Evolutionary conservation across 768 basidiomycete species (phyloP), one percentile per base, ranked within the genome.

Genomic region (Mrakia frigida): DNA sequence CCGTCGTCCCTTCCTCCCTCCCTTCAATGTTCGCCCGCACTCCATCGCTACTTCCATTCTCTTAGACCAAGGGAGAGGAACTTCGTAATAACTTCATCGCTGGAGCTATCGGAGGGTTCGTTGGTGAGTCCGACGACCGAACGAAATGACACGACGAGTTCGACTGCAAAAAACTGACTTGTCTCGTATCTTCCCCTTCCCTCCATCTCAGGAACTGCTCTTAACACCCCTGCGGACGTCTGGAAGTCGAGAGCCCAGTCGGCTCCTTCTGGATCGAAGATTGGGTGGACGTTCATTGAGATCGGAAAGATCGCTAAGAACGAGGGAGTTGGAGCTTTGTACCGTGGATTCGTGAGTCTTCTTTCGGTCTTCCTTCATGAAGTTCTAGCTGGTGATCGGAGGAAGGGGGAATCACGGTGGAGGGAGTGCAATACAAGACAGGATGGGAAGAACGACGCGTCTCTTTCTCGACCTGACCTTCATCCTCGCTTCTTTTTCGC

Each of bases 231-330:
- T 2, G 91, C 85, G 82, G 85, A 86, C 76, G 94, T 98, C 78
- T 92, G 97, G 78, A 98, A 98, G 84, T 94, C 94, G 23, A 91
- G 96, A 65, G 94, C 98, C 53, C 97, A 99, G 85, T 82, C 85
- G 71, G 78, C 81, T 50, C 80, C 81, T 7, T 80, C 82, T 75
- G 84, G 80, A 77, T 78, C 95, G 85, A 94, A 95, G 23, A 91
- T 92, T 77, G 52, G 74, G 39, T 73, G 79, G 73, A 75, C 76
- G 13, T 65, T n/a, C 72, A 33, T 69, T 43, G 75, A 88, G 87
- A 56, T 95, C 14, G 84, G 88, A 28, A 90, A 89, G 7, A 93
- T 95, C 79, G 88, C 90, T 78, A 88, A 91, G 35, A 93, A 95
- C 85, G 94, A 97, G 83, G 94, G 94, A 37, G 82, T 90, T 2